phyloP scores from a whole-genome alignment of 202 grass and related monocot species.

The Setaria viridis region DNA sequence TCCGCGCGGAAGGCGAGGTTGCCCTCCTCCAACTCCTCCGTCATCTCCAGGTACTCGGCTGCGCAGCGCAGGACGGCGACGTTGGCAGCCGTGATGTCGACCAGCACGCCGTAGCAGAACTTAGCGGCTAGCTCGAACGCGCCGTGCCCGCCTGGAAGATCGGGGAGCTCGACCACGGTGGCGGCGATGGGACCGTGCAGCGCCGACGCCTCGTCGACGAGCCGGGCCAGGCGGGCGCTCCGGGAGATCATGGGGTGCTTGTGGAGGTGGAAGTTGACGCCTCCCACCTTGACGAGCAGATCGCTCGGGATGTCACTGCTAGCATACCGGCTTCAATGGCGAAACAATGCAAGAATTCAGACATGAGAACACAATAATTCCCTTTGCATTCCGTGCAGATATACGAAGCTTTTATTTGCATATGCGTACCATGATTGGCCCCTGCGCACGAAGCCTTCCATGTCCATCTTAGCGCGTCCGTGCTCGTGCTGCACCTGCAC shows the following conservation, averaged over 20 bases:
- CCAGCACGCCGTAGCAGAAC: conserved; percentile 89
- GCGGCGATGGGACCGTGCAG: conserved; percentile 34
- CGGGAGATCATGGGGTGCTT: conserved; percentile 89
- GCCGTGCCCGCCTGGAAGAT: conserved; percentile 75
- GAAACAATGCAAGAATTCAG: background rate
- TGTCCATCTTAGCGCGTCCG: background rate
- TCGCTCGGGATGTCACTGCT: conserved; percentile 94
- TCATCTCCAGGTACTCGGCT: conserved; percentile 96
- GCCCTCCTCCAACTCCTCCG: conserved; percentile 95
- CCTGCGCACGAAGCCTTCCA: conserved; percentile 68
- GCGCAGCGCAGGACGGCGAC: conserved; percentile 84
- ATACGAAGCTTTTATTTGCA: background rate
- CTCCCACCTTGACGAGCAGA: conserved; percentile 77
- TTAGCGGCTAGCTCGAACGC: conserved; percentile 89
- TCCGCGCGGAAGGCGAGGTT: conserved; percentile 93
- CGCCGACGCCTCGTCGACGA: conserved; percentile 57
- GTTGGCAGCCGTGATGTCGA: conserved; percentile 68
- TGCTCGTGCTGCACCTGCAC: background rate
- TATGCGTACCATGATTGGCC: conserved; percentile 72
- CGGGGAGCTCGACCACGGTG: conserved; percentile 54
- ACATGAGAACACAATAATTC: background rate
- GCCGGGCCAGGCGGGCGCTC: conserved; percentile 70
- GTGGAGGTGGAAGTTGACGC: conserved; percentile 88
- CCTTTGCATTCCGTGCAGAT: background rate
- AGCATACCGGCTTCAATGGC: conserved; percentile 54